These are phyloP conservation scores for Talaromyces sp. DNA, from an alignment of 2,329 filamentous ascomycete species.

Conservation along the genomic window DNA sequence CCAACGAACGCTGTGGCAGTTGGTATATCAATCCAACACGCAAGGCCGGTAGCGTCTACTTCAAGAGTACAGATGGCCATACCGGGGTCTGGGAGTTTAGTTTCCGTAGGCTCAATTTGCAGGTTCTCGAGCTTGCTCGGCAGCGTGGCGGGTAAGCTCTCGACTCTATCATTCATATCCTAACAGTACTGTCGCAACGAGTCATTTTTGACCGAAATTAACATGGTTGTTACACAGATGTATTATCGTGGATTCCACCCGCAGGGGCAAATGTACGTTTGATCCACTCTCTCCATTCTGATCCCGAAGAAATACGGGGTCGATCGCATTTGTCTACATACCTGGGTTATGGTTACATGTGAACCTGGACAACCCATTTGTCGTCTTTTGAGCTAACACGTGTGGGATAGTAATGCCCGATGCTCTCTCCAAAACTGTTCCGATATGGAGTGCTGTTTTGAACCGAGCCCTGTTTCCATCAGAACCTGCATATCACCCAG, in stretches of 20 bases:
- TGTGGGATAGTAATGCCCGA: conserved; percentile 72
- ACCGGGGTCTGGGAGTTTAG: conserved; percentile 88
- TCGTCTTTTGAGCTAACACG: conserved; percentile 1
- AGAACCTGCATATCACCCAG: conserved; percentile 44
- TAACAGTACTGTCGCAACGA: not conserved
- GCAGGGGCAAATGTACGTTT: conserved; percentile 74
- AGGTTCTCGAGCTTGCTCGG: conserved; percentile 68
- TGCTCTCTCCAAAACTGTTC: conserved; percentile 87
- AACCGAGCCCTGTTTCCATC: conserved; percentile 74
- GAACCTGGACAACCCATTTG: conserved; percentile 3
- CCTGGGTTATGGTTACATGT: conserved; percentile 20
- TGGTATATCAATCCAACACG: conserved; percentile 75
- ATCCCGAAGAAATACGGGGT: conserved; percentile 7
- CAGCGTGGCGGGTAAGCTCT: conserved; percentile 61
- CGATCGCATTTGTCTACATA: not conserved
- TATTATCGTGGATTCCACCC: conserved; percentile 89
- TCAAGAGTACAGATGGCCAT: conserved; percentile 97
- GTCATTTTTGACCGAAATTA: not conserved
- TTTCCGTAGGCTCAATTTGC: conserved; percentile 76
- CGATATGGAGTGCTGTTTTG: conserved; percentile 87
- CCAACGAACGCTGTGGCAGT: conserved; percentile 92
- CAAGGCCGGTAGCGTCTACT: conserved; percentile 78
- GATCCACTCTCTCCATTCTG: conserved; percentile 16
- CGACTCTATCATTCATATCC: not conserved
- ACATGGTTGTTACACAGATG: conserved; percentile 30